Evolutionary conservation across 2,329 filamentous ascomycete genomes (phyloP).

Genomic region (Nemania serpens): DNA sequence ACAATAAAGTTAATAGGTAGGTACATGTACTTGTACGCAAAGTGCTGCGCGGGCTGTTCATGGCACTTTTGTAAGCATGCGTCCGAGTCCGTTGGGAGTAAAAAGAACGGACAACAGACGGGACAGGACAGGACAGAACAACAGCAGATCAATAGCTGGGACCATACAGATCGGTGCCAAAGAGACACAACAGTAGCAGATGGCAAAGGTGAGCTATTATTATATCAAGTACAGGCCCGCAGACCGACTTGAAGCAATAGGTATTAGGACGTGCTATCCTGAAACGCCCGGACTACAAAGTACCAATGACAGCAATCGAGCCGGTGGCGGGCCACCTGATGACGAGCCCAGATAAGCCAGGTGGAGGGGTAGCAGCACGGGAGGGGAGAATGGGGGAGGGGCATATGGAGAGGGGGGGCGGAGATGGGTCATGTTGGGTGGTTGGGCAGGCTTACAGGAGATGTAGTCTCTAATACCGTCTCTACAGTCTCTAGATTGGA

Average conservation of each 20-base stretch:
- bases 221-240: background rate
- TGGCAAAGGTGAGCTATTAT: background rate
- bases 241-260: background rate
- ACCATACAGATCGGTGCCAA: no score
- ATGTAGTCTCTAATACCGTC: no score
- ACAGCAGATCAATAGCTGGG: no score
- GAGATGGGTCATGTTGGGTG: background rate
- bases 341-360: constrained; percentile 22
- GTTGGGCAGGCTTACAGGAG: constrained; percentile 14
- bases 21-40: background rate
- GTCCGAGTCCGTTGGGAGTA: no score
- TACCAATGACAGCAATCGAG: background rate
- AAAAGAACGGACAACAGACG: no score
- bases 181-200: background rate
- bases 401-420: no score
- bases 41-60: no score
- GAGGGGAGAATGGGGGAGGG: no score
- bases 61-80: no score
- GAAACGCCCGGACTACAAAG: background rate
- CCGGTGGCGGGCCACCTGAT: constrained; percentile 20
- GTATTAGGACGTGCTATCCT: background rate
- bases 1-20: background rate
- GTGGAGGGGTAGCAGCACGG: constrained; percentile 16
- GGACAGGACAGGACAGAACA: no score
- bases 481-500: no score